Evolutionary conservation across 179 eudicot genomes (phyloP).

Genomic region (Silene coronaria): DNA sequence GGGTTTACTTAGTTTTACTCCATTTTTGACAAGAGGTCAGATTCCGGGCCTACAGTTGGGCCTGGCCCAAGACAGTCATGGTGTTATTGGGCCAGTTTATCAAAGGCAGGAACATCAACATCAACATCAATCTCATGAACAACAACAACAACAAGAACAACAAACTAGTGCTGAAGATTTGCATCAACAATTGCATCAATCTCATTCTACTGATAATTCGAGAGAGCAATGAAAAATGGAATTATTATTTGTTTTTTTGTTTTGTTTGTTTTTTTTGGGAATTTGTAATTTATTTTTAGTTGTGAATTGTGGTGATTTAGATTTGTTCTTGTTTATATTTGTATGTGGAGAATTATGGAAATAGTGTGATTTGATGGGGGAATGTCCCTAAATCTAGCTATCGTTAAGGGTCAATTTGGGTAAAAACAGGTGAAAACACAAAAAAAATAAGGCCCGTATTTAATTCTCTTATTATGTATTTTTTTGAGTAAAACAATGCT

Average conservation of each 20-base stretch:
- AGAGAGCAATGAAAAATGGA: constrained; percentile 24
- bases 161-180: constrained; percentile 19
- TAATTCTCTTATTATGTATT: constrained; percentile 4
- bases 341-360: constrained; percentile 1
- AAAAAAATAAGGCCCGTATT: constrained; percentile 15
- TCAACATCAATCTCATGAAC: neutral
- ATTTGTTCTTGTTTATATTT: neutral
- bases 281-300: too few species aligned
- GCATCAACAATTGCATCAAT: constrained; percentile 25
- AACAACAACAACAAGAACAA: too few species aligned
- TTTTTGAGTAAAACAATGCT: too few species aligned
- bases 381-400: constrained; percentile 26
- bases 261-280: neutral
- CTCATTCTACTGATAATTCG: constrained; percentile 34
- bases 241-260: neutral
- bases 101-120: constrained; percentile 20
- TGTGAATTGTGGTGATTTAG: too few species aligned
- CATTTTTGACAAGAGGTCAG: constrained; percentile 35
- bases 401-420: constrained; percentile 18
- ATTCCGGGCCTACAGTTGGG: constrained; percentile 38
- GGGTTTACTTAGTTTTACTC: constrained; percentile 40
- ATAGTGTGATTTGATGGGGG: constrained; percentile 20
- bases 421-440: neutral
- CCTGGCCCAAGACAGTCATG: constrained; percentile 37
- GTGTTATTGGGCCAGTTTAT: constrained; percentile 33